Evolutionary conservation across 2,329 filamentous ascomycete genomes (phyloP), one percentile per base, ranked within the genome.

Genomic region (Xylariaceae sp.): DNA sequence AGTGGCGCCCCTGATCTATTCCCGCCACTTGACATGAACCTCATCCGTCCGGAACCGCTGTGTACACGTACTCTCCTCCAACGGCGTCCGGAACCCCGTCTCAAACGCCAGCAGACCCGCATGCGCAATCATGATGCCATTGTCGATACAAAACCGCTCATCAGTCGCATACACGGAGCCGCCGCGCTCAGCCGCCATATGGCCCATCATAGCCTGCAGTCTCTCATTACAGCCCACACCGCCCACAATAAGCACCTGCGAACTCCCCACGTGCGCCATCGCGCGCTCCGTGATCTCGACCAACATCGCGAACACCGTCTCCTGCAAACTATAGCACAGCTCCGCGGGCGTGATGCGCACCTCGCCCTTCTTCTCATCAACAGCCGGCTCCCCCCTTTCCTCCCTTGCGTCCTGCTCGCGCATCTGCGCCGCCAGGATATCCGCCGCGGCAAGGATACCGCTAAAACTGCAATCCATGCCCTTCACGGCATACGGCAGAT

Each of bases 111-210:
- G 73, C 68, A 99, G 75, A 1, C 94, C 94, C 1, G 94, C 94
- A 74, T 99, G 93, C 1, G 94, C 94, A 77, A 99, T 99, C 94
- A 99, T 99, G 72, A 99, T 97, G 53, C 94, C 94, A 69, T 99
- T 99, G 75, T 99, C 94, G 68, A 99, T 99, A 73, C 94, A 99
- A 73, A 96, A 99, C 51, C 94, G 82, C 79, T 99, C 94, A 73
- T 99, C 94, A 0, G 93, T 97, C 23, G 94, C 92, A 76, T 89
- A 97, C 2, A 97, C 90, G 69, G 86, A 92, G 3, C 94, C 94
- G 56, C 92, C 90, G 44, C 94, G 80, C 73, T 96, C 92, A 50
- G 80, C 80, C 13, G 92, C 93, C 94, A 99, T 99, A 51, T 88
- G 80, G 13, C 90, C 92, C 94, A 99, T 99, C 94, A 99, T 99